These are phyloP conservation scores for Aspergillus asperescens DNA, from an alignment of 495 filamentous ascomycete species.

Conservation along the genomic window DNA sequence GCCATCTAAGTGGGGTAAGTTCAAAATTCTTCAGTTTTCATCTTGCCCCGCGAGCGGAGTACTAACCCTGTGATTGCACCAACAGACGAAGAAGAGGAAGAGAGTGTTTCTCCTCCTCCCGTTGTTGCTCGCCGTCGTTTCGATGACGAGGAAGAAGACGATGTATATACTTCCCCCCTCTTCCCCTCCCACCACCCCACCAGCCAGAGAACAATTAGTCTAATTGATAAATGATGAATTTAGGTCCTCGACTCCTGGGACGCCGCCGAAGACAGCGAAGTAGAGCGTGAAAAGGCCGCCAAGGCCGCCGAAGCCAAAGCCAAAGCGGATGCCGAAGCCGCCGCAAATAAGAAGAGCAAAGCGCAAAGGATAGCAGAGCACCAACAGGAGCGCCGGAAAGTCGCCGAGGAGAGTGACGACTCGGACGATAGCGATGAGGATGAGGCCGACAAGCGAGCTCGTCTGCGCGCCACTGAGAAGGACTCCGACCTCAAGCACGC, in stretches of 20 bases:
- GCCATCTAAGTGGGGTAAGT: slow-evolving; percentile 50
- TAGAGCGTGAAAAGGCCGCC: slow-evolving; percentile 89
- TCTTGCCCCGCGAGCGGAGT: not conserved
- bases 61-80: slow-evolving; percentile 3
- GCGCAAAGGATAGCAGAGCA: slow-evolving; percentile 82
- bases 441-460: slow-evolving; percentile 63
- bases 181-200: not conserved
- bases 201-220: not conserved
- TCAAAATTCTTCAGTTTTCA: slow-evolving; percentile 13
- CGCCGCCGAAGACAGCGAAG: slow-evolving; percentile 93
- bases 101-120: slow-evolving; percentile 59
- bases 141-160: slow-evolving; percentile 90
- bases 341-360: slow-evolving; percentile 87
- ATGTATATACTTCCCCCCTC: slow-evolving; percentile 52
- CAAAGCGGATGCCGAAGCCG: slow-evolving; percentile 85
- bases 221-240: not conserved
- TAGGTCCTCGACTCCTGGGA: slow-evolving; percentile 94
- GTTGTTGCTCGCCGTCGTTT: slow-evolving; percentile 60
- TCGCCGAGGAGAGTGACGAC: slow-evolving; percentile 40
- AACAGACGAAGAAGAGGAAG: slow-evolving; percentile 65
- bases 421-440: slow-evolving; percentile 63
- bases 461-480: slow-evolving; percentile 71
- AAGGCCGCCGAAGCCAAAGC: slow-evolving; percentile 81
- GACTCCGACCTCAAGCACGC: slow-evolving; percentile 88
- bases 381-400: slow-evolving; percentile 39